Conservation (phyloP, 257 asterid species). For the Ocimum tenuiflorum region DNA sequence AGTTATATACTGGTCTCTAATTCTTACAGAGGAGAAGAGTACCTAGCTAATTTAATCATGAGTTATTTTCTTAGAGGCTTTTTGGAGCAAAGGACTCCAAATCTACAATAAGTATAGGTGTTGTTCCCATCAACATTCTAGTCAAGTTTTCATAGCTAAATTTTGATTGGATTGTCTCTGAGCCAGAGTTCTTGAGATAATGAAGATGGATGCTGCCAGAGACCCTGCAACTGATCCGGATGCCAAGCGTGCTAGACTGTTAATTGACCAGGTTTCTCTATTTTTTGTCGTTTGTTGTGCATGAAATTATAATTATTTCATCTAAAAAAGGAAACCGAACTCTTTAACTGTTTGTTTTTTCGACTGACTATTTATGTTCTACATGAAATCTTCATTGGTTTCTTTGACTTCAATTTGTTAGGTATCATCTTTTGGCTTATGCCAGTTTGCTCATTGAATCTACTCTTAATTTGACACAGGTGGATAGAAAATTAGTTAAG, state of each 20-base stretch:
- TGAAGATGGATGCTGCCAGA: constrained; percentile 68
- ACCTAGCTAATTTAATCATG: not conserved
- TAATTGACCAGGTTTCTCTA: constrained; percentile 61
- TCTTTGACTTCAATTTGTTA: not conserved
- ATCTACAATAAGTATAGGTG: not conserved
- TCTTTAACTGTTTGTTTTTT: not conserved
- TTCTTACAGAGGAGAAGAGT: not conserved
- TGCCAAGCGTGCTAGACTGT: constrained; percentile 59
- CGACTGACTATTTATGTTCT: not conserved
- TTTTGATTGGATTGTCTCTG: constrained; percentile 7
- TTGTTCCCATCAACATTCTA: not conserved
- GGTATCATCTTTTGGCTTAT: constrained; percentile 1
- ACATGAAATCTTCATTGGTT: not conserved
- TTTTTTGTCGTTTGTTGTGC: not conserved
- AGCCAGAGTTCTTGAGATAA: constrained; percentile 81
- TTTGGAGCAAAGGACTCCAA: not conserved
- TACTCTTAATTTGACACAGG: constrained; percentile 44
- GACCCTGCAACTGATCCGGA: constrained; percentile 70
- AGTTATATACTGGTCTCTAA: too few species aligned
- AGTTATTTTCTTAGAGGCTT: not conserved
- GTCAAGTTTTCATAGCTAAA: constrained; percentile 3
- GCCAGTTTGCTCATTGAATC: constrained; percentile 1
- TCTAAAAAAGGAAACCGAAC: not conserved
- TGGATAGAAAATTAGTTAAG: constrained; percentile 93
- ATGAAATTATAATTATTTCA: not conserved